Evolutionary conservation across 768 basidiomycete genomes (phyloP).

Genomic region (Boletus rubescentipes): DNA sequence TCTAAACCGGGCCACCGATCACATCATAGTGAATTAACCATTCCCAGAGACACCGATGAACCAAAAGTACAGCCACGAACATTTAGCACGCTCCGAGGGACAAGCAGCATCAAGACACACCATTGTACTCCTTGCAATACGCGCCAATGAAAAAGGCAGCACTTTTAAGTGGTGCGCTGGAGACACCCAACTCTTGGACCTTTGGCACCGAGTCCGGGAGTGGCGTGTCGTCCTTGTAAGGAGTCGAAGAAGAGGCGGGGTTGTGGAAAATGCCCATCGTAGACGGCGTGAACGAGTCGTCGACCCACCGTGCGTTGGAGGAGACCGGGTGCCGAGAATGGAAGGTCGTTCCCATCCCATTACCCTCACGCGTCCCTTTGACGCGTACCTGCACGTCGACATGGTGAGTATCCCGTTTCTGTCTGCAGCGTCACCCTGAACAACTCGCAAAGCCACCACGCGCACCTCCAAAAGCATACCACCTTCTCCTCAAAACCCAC

Average conservation of each 20-base stretch:
- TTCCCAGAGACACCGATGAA: not conserved
- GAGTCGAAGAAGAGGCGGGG: slow-evolving; percentile 46
- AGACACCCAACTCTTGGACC: slow-evolving; percentile 84
- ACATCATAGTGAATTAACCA: not conserved
- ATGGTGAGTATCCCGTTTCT: slow-evolving; percentile 17
- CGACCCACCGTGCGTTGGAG: slow-evolving; percentile 18
- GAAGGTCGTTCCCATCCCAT: slow-evolving; percentile 25
- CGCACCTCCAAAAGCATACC: slow-evolving; percentile 59
- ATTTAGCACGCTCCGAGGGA: slow-evolving; percentile 10
- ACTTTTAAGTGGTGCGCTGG: slow-evolving; percentile 92
- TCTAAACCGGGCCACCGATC: slow-evolving; percentile 43
- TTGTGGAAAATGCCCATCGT: slow-evolving; percentile 56
- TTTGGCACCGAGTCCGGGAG: slow-evolving; percentile 67
- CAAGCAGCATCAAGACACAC: slow-evolving; percentile 45
- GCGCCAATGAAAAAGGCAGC: slow-evolving; percentile 97
- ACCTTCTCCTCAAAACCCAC: slow-evolving; percentile 72
- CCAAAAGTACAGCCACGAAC: not conserved
- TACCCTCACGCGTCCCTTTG: not conserved
- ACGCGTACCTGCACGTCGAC: not conserved
- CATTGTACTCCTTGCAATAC: slow-evolving; percentile 95
- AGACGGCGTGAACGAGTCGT: slow-evolving; percentile 5
- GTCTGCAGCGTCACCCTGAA: not conserved
- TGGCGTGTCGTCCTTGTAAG: slow-evolving; percentile 65
- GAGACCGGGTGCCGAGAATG: slow-evolving; percentile 20
- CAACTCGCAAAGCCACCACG: slow-evolving; percentile 45